Evolutionary conservation across 805 yeast genomes (phyloP).

Genomic region (Starmera caribaea): DNA sequence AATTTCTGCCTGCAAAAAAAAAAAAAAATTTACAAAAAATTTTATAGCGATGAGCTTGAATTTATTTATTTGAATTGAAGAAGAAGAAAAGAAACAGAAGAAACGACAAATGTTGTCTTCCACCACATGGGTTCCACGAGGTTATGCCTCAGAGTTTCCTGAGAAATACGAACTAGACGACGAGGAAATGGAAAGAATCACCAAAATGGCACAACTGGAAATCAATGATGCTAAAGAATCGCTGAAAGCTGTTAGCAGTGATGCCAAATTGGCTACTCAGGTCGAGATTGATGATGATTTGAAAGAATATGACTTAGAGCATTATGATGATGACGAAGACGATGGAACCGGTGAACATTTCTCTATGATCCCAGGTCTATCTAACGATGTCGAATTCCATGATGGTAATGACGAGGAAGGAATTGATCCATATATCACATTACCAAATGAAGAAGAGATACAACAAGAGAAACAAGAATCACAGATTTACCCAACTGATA

Average conservation of each 20-base stretch:
- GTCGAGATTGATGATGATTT: conserved; percentile 71
- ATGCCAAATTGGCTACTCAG: conserved; percentile 34
- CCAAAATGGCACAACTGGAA: conserved; percentile 75
- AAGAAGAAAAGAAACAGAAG: background rate
- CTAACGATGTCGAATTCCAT: conserved; percentile 51
- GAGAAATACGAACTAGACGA: conserved; percentile 82
- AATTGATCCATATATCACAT: conserved; percentile 32
- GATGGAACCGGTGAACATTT: conserved; percentile 48
- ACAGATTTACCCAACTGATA: conserved; percentile 85
- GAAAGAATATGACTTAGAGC: conserved; percentile 79
- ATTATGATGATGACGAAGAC: conserved; percentile 64
- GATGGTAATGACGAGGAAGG: conserved; percentile 33
- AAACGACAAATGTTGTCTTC: conserved; percentile 66
- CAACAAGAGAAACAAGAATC: conserved; percentile 76
- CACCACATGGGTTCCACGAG: conserved; percentile 93
- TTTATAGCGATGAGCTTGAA: conserved; percentile 13
- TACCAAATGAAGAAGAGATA: conserved; percentile 41
- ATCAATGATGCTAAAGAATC: conserved; percentile 67
- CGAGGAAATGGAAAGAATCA: conserved; percentile 85
- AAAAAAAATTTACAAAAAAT: conserved; percentile 1
- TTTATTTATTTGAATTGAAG: conserved; percentile 1
- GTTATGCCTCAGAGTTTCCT: conserved; percentile 89
- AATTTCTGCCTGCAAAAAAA: background rate
- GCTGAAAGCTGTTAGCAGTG: conserved; percentile 36
- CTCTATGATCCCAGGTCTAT: conserved; percentile 63